Evolutionary conservation across 805 yeast species (phyloP).

Genomic region (Hanseniaspora osmophila): DNA sequence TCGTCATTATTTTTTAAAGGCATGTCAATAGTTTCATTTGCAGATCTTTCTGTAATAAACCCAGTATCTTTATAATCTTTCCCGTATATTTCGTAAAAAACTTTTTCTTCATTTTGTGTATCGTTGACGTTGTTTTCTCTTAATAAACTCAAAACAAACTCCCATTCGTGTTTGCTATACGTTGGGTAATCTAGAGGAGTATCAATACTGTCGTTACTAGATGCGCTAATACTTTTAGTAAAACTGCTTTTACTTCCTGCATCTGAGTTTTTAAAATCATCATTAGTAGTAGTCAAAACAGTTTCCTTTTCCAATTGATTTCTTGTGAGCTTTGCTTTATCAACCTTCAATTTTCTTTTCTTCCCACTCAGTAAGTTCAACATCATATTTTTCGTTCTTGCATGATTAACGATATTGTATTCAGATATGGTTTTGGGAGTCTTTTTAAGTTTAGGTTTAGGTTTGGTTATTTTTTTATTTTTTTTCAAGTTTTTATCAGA

Average conservation of each 20-base stretch:
- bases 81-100: background rate
- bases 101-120: background rate
- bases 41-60: background rate
- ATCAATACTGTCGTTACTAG: background rate
- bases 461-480: background rate
- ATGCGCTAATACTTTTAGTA: too few relatives aligned
- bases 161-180: conserved; percentile 21
- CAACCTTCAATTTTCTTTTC: conserved; percentile 16
- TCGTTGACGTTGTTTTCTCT: conserved; percentile 4
- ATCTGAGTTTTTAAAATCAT: background rate
- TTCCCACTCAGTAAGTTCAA: conserved; percentile 19
- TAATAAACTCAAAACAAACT: conserved; percentile 9
- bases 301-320: background rate
- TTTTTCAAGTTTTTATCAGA: background rate
- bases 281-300: background rate
- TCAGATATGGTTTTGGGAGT: background rate
- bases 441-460: background rate
- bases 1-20: background rate
- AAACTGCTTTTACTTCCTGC: conserved; percentile 1
- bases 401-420: background rate
- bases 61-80: background rate
- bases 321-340: conserved; percentile 2
- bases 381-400: conserved; percentile 3
- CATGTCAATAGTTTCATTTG: background rate
- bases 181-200: conserved; percentile 3